Base-by-base conservation (phyloP, 1,139 yeast species). In the Suhomyces wounanorum region DNA sequence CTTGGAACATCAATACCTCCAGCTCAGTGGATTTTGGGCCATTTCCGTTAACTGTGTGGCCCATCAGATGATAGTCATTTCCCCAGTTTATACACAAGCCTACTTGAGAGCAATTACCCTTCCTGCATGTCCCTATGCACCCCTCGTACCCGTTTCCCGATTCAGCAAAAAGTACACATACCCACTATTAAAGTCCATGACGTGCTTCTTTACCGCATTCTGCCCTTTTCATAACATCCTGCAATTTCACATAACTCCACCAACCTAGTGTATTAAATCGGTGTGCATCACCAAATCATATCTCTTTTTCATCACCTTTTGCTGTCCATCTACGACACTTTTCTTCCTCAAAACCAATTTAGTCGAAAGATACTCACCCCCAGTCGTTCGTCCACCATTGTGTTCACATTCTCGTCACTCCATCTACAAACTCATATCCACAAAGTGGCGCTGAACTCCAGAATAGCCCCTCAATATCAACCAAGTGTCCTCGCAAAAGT, bases 131-230 rank as follows among this genome's bases (percentile, higher is more conserved):
- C 35, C 18, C 30, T 11, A 14, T 38, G 45, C 37, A 14, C 40
- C 26, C 18, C 23, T 40, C 26, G 37, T 33, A 40, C 37, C 38
- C 18, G 37, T 33, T 41, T 18, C 47, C 51, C 26, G 13, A 37
- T 45, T 14, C 36, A 45, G 51, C 25, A 49, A 49, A 45, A 35
- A 10, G 44, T 49, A 45, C 44, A 49, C 51, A 42, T 28, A 8
- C 25, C 18, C 18, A 13, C 25, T 31, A 28, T 42, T 16, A 38
- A 21, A n/a, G 30, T 23, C 18, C 25, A 42, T 46, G 48, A 44
- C 51, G 45, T 41, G 40, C 31, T 47, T 45, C 44, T 45, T 36
- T 40, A 26, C 52, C 52, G 42, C 33, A 40, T 40, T 40, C 42
- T 40, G 30, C 35, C 18, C 33, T 26, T 40, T 40, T 40, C 42